Evolutionary conservation across 306 rosid genomes (phyloP).

Genomic region (Mucuna pruriens): DNA sequence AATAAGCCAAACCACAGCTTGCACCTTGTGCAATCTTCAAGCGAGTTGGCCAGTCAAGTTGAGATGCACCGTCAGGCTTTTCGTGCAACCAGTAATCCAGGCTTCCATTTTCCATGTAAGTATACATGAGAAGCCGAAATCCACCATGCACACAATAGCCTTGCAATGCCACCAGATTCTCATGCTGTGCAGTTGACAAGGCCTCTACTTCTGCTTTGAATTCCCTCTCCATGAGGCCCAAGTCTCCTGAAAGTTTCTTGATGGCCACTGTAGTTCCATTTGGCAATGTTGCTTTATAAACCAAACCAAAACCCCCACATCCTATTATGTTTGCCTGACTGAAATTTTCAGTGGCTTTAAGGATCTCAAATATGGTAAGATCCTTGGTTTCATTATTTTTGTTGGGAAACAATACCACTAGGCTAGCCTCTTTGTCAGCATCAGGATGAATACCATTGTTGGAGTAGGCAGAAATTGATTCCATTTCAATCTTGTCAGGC

Average conservation of each 20-base stretch:
- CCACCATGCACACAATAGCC: conserved; percentile 89
- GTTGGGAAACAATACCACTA: conserved; percentile 82
- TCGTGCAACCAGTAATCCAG: conserved; percentile 96
- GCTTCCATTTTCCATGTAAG: conserved; percentile 95
- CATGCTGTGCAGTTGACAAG: conserved; percentile 86
- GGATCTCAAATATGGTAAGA: conserved; percentile 75
- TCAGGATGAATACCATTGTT: conserved; percentile 62
- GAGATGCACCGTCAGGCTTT: conserved; percentile 75
- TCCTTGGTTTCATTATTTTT: conserved; percentile 69
- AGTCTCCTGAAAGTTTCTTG: conserved; percentile 93
- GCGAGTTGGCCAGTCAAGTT: conserved; percentile 84
- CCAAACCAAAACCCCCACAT: conserved; percentile 97
- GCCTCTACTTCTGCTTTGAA: conserved; percentile 94
- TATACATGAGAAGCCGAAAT: conserved; percentile 76
- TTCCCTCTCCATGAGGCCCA: conserved; percentile 95
- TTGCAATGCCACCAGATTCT: conserved; percentile 86
- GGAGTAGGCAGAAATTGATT: conserved; percentile 62
- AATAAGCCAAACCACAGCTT: conserved; percentile 78
- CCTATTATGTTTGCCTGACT: conserved; percentile 90
- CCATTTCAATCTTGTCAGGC: conserved; percentile 71
- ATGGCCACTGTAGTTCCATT: conserved; percentile 79
- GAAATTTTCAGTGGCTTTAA: conserved; percentile 90
- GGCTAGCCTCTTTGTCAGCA: conserved; percentile 68
- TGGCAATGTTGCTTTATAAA: conserved; percentile 80
- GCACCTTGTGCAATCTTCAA: conserved; percentile 74